These are phyloP conservation scores for Aspergillus asperescens DNA, from an alignment of 495 filamentous ascomycete species.

Conservation along the genomic window DNA sequence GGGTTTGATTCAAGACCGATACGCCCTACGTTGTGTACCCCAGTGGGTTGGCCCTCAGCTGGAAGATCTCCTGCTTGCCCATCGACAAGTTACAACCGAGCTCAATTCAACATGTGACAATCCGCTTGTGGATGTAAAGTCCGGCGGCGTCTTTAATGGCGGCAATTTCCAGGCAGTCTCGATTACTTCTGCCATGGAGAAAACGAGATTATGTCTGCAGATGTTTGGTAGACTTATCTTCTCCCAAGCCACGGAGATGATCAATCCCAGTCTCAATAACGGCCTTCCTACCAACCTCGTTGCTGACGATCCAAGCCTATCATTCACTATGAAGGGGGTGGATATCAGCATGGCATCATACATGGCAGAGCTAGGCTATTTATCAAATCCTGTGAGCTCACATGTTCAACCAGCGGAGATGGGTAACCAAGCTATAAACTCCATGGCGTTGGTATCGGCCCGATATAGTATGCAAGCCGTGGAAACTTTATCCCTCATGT, in stretches of 20 bases:
- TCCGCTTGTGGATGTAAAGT: constrained; percentile 48
- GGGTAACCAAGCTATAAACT: constrained; percentile 56
- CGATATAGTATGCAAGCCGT: constrained; percentile 53
- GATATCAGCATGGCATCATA: constrained; percentile 62
- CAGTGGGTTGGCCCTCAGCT: constrained; percentile 63
- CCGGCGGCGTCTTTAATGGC: constrained; percentile 42
- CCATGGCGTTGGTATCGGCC: constrained; percentile 51
- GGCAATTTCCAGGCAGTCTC: constrained; percentile 60
- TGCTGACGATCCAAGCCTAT: constrained; percentile 51
- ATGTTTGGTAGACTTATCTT: constrained; percentile 57
- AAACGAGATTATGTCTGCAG: constrained; percentile 49
- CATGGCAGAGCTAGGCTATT: constrained; percentile 52
- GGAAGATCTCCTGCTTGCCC: constrained; percentile 55
- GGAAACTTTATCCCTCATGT: constrained; percentile 52
- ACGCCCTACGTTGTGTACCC: constrained; percentile 53
- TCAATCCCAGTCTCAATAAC: constrained; percentile 51
- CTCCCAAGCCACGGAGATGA: constrained; percentile 53
- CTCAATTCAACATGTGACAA: constrained; percentile 63
- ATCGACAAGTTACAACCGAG: constrained; percentile 51
- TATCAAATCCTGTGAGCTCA: constrained; percentile 48
- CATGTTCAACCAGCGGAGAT: constrained; percentile 56
- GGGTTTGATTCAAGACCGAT: constrained; percentile 57
- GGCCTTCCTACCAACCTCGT: constrained; percentile 57
- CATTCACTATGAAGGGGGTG: constrained; percentile 56
- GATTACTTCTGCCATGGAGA: constrained; percentile 63